Evolutionary conservation across 2,329 filamentous ascomycete species (phyloP).

Genomic region (Botryotinia narcissicola): DNA sequence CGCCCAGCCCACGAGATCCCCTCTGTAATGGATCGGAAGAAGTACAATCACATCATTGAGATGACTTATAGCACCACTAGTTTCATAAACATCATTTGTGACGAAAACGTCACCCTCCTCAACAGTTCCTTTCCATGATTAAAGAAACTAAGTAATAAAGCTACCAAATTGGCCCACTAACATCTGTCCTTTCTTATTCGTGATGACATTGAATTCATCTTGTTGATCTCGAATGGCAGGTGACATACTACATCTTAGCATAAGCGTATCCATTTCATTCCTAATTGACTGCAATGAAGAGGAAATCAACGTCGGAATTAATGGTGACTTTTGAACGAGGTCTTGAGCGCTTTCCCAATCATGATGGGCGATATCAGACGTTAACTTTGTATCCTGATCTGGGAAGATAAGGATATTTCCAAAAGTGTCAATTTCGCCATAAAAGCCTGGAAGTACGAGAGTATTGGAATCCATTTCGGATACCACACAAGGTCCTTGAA

Average conservation of each 20-base stretch:
- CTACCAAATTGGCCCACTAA: slow-evolving; percentile 14
- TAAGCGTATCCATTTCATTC: slow-evolving; percentile 18
- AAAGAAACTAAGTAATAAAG: slow-evolving; percentile 11
- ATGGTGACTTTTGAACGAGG: slow-evolving; percentile 1
- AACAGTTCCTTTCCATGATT: slow-evolving; percentile 12
- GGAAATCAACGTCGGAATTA: slow-evolving; percentile 14
- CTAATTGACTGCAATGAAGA: slow-evolving; percentile 17
- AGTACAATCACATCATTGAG: slow-evolving; percentile 15
- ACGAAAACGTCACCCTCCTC: slow-evolving; percentile 15
- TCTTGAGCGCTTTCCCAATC: slow-evolving; percentile 8
- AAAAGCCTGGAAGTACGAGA: slow-evolving; percentile 11
- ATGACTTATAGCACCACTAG: slow-evolving; percentile 13
- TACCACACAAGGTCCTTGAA: slow-evolving; percentile 14
- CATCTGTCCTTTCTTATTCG: slow-evolving; percentile 15
- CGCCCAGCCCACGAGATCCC: slow-evolving; percentile 11
- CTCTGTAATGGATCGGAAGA: not conserved
- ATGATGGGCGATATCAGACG: not conserved
- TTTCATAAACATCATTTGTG: slow-evolving; percentile 15
- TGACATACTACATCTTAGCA: slow-evolving; percentile 10
- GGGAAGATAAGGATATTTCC: slow-evolving; percentile 2
- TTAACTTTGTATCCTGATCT: not conserved
- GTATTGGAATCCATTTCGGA: slow-evolving; percentile 17
- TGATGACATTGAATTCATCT: slow-evolving; percentile 18
- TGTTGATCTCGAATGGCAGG: slow-evolving; percentile 17
- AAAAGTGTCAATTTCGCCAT: slow-evolving; percentile 9